Conservation (phyloP, 2,329 filamentous ascomycete genomes). For the Epichloe gansuensis region DNA sequence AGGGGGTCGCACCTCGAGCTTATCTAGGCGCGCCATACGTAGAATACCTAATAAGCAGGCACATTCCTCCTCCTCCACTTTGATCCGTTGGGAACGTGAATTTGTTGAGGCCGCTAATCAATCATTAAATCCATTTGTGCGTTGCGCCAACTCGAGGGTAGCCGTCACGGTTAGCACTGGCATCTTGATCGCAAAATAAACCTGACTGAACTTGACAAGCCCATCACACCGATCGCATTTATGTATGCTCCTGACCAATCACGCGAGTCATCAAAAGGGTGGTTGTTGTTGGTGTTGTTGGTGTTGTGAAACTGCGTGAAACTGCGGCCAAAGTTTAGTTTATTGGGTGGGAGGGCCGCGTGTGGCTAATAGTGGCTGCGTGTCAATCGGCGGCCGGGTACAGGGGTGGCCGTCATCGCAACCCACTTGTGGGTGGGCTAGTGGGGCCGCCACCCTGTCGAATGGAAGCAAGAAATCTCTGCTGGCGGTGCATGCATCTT, state of each 20-base stretch:
- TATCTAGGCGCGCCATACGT: neutral
- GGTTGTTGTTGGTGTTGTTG: too few relatives aligned
- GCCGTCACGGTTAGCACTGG: too few relatives aligned
- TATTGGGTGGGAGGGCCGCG: too few relatives aligned
- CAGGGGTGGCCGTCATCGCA: neutral
- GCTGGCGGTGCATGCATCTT: neutral
- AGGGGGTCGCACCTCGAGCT: neutral
- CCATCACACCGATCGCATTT: too few relatives aligned
- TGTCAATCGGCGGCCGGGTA: slow-evolving; percentile 2
- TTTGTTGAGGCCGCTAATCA: neutral
- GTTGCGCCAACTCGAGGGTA: too few relatives aligned
- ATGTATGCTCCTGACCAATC: too few relatives aligned
- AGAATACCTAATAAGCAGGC: neutral
- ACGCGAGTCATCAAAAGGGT: too few relatives aligned
- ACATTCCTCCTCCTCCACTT: neutral
- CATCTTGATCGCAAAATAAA: too few relatives aligned
- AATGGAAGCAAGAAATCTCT: neutral
- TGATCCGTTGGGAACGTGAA: neutral
- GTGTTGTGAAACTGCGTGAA: too few relatives aligned
- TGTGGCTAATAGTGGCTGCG: neutral
- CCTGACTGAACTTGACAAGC: too few relatives aligned
- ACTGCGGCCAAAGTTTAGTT: too few relatives aligned
- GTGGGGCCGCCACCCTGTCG: neutral
- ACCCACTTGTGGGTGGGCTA: neutral
- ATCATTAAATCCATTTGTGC: too few relatives aligned